phyloP scores from a whole-genome alignment of 2,329 filamentous ascomycete species.

The Paecilomyces fulvus region DNA sequence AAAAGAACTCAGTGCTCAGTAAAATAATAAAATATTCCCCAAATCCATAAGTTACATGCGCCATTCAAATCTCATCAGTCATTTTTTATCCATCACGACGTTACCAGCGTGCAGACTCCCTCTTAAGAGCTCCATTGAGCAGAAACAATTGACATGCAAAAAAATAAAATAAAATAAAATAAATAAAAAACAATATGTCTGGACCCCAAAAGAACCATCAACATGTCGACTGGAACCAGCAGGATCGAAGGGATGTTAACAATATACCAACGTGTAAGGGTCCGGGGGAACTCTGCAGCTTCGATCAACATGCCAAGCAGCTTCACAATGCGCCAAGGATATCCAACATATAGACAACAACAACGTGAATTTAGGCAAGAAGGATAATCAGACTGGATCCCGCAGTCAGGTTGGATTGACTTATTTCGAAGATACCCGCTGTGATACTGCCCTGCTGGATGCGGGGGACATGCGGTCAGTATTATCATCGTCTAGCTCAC shows the following conservation, averaged over 20 bases:
- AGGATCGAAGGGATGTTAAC: background rate
- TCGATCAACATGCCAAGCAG: background rate
- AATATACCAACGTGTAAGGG: background rate
- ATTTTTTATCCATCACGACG: background rate
- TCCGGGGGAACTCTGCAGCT: background rate
- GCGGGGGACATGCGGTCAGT: background rate
- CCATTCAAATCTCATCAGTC: background rate
- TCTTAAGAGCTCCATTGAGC: background rate
- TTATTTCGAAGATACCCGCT: background rate
- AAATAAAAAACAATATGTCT: no score
- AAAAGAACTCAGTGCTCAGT: background rate
- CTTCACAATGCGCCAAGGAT: background rate
- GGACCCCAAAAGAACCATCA: background rate
- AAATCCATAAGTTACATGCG: background rate
- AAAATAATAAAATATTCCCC: background rate
- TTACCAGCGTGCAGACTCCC: background rate
- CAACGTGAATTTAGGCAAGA: background rate
- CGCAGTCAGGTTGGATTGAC: background rate
- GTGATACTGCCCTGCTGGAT: background rate
- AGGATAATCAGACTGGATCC: background rate
- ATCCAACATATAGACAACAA: background rate
- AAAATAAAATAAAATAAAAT: no score
- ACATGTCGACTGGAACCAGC: background rate
- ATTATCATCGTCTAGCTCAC: conserved; percentile 22
- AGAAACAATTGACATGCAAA: no score